Evolutionary conservation across 495 filamentous ascomycete genomes (phyloP), one percentile per base, ranked within the genome.

Genomic region (Penicillium goetzii): DNA sequence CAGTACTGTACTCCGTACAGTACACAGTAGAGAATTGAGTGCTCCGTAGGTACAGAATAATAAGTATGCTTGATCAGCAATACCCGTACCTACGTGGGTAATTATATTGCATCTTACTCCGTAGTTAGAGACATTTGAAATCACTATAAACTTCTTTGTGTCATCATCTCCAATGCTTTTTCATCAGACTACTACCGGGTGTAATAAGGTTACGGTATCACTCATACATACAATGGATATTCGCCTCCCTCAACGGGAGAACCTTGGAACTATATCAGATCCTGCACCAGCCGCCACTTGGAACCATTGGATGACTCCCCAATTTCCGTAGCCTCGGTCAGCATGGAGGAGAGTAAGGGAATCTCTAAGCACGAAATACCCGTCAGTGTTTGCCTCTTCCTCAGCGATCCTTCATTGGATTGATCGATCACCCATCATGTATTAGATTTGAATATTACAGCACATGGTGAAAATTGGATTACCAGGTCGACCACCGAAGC

Each of bases 391-490:
- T 36, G 36, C 36, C 36, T 36, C 28, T 68, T 47, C 62, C 62
- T 66, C 64, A 66, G 52, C 59, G 7, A n/a, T 43, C 56, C 43
- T 62, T 55, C 55, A 47, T 21, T 9, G 19, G 19, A 21, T 45
- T 1, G 2, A 19, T 41, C 38, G 0, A n/a, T n/a, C n/a, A n/a
- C n/a, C n/a, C n/a, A n/a, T n/a, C n/a, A 32, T 32, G 30, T 32
- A 32, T n/a, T 17, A 17, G 3, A 14, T 41, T 17, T 17, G 38
- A n/a, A 32, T 21, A 9, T 53, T 53, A 53, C 50, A 30, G 3
- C 19, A 33, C 50, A 15, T 28, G 25, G 49, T 17, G 30, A 53
- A 53, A 33, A 33, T 53, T 53, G 10, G n/a, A 53, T n/a, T 32
- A 30, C 50, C 26, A 19, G 21, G 5, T 19, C 1, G 25, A 17